Conservation (phyloP, 768 basidiomycete species). For the Mrakia blollopis region DNA sequence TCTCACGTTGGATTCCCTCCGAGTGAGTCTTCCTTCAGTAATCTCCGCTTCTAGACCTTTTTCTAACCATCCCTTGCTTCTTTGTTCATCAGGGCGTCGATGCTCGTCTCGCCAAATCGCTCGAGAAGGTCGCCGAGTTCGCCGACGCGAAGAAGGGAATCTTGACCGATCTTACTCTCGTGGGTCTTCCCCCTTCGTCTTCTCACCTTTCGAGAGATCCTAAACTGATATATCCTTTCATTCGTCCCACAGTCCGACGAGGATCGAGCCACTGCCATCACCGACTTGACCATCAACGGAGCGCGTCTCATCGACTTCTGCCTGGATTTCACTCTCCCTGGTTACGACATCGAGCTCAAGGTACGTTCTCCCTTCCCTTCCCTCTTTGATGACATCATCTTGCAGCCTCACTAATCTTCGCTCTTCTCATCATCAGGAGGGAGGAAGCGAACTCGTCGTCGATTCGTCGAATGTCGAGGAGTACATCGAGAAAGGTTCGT, state of each 20-base stretch:
- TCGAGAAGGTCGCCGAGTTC: constrained; percentile 65
- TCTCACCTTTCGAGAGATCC: too few species aligned
- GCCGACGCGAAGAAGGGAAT: constrained; percentile 49
- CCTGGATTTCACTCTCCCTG: constrained; percentile 94
- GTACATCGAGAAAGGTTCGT: constrained; percentile 60
- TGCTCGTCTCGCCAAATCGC: constrained; percentile 73
- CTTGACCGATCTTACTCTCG: constrained; percentile 46
- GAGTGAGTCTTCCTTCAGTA: constrained; percentile 49
- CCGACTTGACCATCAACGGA: constrained; percentile 56
- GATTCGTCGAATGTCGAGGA: constrained; percentile 81
- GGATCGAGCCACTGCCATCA: constrained; percentile 38
- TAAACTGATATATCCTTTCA: too few species aligned
- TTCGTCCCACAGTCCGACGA: constrained; percentile 34
- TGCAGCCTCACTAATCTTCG: neutral
- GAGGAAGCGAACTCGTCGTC: constrained; percentile 74
- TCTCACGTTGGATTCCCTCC: constrained; percentile 72
- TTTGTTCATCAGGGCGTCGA: constrained; percentile 64
- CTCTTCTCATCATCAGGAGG: constrained; percentile 45
- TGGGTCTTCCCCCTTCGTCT: constrained; percentile 38
- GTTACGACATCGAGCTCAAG: constrained; percentile 85
- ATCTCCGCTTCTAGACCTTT: neutral
- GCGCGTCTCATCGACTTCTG: constrained; percentile 77
- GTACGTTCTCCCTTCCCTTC: neutral
- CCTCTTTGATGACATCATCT: too few species aligned
- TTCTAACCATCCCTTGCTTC: neutral